These are phyloP conservation scores for Dioscorea alata DNA, from an alignment of 106 monocot genomes.

Conservation along the genomic window DNA sequence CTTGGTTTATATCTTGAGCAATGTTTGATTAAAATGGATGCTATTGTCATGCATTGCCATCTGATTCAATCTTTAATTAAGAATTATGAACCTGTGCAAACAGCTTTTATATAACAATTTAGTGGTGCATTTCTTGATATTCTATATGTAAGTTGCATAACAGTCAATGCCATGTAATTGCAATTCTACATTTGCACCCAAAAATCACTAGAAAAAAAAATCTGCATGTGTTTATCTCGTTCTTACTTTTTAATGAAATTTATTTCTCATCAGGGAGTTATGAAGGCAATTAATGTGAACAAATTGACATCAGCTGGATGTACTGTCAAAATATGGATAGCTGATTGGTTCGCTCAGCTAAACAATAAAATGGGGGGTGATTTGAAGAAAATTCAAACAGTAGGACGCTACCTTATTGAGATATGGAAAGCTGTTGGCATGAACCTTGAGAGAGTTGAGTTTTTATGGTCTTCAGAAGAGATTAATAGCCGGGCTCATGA, in stretches of 20 bases:
- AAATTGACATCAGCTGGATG: constrained; percentile 80
- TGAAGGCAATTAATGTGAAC: constrained; percentile 92
- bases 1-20: too few relatives aligned
- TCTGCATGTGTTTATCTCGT: too few relatives aligned
- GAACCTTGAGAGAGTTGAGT: constrained; percentile 77
- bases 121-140: too few relatives aligned
- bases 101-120: too few relatives aligned
- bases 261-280: constrained; percentile 49
- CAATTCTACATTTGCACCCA: too few relatives aligned
- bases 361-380: constrained; percentile 99
- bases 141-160: too few relatives aligned
- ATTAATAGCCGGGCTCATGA: constrained; percentile 69
- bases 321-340: constrained; percentile 90
- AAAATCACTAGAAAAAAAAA: too few relatives aligned
- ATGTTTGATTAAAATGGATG: too few relatives aligned
- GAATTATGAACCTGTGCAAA: too few relatives aligned
- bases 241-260: not conserved
- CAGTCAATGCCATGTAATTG: too few relatives aligned
- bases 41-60: too few relatives aligned
- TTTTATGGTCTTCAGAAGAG: constrained; percentile 95
- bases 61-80: too few relatives aligned
- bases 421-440: constrained; percentile 96
- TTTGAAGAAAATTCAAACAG: constrained; percentile 77
- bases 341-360: constrained; percentile 96
- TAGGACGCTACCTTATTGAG: constrained; percentile 83